A percentile compares a stretch with the other conserved stretches of the same genome.
phyloP scores from a whole-genome alignment of 2,329 filamentous ascomycete genomes.

The Penicillium psychrosexuale region DNA sequence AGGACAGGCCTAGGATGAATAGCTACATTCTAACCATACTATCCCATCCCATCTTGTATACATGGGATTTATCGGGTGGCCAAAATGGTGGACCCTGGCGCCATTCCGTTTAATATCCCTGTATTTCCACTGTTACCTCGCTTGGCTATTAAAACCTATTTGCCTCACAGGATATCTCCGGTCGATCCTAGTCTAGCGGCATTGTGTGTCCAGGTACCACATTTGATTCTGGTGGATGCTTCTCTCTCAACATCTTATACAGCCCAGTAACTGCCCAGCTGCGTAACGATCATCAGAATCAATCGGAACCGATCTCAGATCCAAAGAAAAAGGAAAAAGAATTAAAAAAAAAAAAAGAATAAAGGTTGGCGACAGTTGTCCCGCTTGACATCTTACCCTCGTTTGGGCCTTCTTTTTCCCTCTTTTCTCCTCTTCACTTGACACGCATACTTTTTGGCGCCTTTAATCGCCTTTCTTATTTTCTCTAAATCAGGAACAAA shows the following conservation, averaged over 20 bases:
- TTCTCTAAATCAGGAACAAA: constrained; percentile 1
- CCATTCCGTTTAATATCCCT: constrained; percentile 22
- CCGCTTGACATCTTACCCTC: constrained; percentile 7
- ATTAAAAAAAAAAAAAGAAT: neutral
- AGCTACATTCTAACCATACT: too few species aligned
- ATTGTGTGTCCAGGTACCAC: constrained; percentile 10
- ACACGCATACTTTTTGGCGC: constrained; percentile 6
- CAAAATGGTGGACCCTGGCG: constrained; percentile 20
- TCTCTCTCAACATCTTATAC: neutral
- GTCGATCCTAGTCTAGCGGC: constrained; percentile 13
- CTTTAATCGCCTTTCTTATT: neutral
- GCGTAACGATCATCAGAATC: constrained; percentile 21
- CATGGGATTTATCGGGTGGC: constrained; percentile 2
- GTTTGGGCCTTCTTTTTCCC: constrained; percentile 5
- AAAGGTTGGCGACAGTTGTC: constrained; percentile 5
- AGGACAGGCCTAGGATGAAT: neutral
- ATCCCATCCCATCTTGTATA: neutral
- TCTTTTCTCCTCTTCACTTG: constrained; percentile 7
- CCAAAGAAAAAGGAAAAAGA: neutral
- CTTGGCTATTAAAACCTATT: constrained; percentile 20
- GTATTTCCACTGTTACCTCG: constrained; percentile 31
- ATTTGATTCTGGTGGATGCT: constrained; percentile 10
- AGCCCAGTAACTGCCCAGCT: constrained; percentile 11
- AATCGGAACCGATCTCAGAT: constrained; percentile 14
- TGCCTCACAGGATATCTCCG: constrained; percentile 16